Evolutionary conservation across 352 stramenopile genomes (phyloP), one percentile per base, ranked within the genome.

Genomic region (Pythium brachiatum): DNA sequence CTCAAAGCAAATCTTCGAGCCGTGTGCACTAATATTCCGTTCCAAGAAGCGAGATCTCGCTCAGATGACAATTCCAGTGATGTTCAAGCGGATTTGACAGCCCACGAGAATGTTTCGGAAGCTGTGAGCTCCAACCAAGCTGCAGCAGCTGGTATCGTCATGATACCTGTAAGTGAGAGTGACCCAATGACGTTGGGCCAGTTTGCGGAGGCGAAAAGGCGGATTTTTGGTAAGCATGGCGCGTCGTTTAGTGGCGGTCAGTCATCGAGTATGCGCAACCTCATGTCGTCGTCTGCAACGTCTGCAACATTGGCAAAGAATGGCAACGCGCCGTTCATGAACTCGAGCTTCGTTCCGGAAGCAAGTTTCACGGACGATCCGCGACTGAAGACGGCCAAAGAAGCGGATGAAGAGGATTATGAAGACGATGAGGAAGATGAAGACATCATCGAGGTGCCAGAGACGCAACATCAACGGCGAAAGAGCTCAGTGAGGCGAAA

Each of bases 161-260:
- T 51, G 13, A 32, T 31, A 15, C 23, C 18, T n/a, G 58, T 32
- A n/a, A 47, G 20, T 8, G 62, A 69, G 7, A 57, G 53, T 20
- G 70, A 75, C 18, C n/a, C 54, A 2, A 70, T 81, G 56, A 75
- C 68, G 7, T 51, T 81, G 3, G 56, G 60, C 1, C 74, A 81
- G 51, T 81, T 81, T 54, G 69, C 62, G 0, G 74, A 81, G 6
- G 64, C 68, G 2, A 50, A 70, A 31, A 64, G 48, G 31, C 69
- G 62, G n/a, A 65, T 67, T 18, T 69, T 56, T 21, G 66, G 36
- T 15, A 36, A 47, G n/a, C 25, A 52, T n/a, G 62, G 60, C 1
- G 48, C 46, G n/a, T 68, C 62, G 20, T 53, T 38, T 25, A 21
- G 36, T 31, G 57, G 47, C 39, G 32, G 20, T 20, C 21, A 7